Base-by-base conservation (phyloP, 768 basidiomycete species). In the Scleroderma citrinum region DNA sequence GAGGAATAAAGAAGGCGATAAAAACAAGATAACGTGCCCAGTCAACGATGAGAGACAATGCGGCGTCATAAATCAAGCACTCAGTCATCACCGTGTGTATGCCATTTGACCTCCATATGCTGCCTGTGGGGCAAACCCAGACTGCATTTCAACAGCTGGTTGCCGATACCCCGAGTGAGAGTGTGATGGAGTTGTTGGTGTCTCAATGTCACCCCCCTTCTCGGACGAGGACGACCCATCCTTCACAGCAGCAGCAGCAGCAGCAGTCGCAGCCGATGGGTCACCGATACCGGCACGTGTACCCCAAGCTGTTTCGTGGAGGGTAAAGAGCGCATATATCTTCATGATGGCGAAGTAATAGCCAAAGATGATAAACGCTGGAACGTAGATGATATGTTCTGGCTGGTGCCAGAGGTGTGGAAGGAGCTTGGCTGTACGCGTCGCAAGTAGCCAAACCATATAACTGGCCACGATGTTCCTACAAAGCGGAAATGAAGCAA, bases 341-440 rank as follows among this genome's bases (percentile, higher is more conserved):
- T 94, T 95, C 92, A 97, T 95, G 58, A 95, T 71, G 16, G 91
- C 85, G 61, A 95, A 95, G 70, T 94, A 94, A 64, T 95, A 95
- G 21, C 92, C 92, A 63, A 95, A 94, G 5, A 84, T 63, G 60
- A 95, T 87, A 68, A 87, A 90, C 14, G 84, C 86, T n/a, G 87
- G 87, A 5, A 91, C 86, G 61, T 86, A 80, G 54, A 92, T 79
- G 58, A 90, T 76, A 56, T 91, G 83, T 55, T 79, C 74, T 0
- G 88, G 89, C 29, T 81, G 71, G 47, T 82, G 62, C 86, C 87
- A 90, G 10, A 91, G 72, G 71, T 91, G 87, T 0, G 89, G 88
- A 11, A 89, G 68, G 3, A 83, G 81, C 69, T 95, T 95, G 58
- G 81, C 78, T 21, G 85, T 85, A 43, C 84, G 82, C 12, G 85